Evolutionary conservation across 2,329 filamentous ascomycete species (phyloP).

Genomic region (Microascus cirrosus): DNA sequence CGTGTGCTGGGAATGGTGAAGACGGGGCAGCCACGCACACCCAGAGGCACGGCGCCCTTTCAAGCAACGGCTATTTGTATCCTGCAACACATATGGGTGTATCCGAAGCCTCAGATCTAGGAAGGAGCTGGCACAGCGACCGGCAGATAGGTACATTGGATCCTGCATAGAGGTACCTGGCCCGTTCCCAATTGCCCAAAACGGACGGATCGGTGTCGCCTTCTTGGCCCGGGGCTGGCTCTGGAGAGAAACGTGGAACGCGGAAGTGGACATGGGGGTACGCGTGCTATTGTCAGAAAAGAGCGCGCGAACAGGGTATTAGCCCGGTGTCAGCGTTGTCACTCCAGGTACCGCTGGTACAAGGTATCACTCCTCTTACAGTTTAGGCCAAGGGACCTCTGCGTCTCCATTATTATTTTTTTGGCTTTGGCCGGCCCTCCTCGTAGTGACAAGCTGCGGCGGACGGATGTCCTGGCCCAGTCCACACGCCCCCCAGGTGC

Average conservation of each 20-base stretch:
- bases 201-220: background rate
- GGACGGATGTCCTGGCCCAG: background rate
- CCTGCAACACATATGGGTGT: background rate
- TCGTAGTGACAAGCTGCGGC: background rate
- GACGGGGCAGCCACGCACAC: background rate
- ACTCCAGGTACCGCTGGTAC: background rate
- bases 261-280: background rate
- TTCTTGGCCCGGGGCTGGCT: background rate
- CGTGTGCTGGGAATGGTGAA: conserved; percentile 1
- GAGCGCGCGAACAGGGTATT: background rate
- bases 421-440: conserved; percentile 4
- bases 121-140: background rate
- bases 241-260: background rate
- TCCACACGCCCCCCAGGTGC: conserved; percentile 1
- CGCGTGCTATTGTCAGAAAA: background rate
- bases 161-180: conserved; percentile 3
- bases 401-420: background rate
- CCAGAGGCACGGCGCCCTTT: background rate
- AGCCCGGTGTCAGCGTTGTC: background rate
- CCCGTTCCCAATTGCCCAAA: background rate
- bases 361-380: conserved; percentile 1
- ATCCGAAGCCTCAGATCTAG: background rate
- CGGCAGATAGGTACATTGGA: background rate
- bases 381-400: conserved; percentile 3
- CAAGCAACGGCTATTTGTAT: background rate